A percentile compares a stretch with the other conserved stretches of the same genome.
Conservation (phyloP, 2,329 filamentous ascomycete genomes). For the Hymenoscyphus occultus region DNA sequence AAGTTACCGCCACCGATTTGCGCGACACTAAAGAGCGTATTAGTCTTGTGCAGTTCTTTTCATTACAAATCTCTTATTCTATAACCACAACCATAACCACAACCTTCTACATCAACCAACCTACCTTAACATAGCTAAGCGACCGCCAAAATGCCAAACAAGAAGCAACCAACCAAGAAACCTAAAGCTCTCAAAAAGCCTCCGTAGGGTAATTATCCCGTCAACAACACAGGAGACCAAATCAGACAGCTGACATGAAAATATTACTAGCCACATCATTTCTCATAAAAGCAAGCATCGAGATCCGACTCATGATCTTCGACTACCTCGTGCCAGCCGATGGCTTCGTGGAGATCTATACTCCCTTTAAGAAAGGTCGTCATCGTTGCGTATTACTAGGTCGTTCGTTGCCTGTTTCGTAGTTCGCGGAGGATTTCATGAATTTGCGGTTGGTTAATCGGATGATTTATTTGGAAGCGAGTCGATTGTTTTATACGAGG, state of each 20-base stretch:
- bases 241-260: neutral
- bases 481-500: neutral
- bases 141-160: neutral
- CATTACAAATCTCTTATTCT: no score
- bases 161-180: neutral
- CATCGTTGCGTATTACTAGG: no score
- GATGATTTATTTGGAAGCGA: neutral
- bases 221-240: neutral
- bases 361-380: neutral
- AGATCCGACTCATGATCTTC: neutral
- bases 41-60: no score
- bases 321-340: neutral
- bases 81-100: no score
- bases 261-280: neutral
- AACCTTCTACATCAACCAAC: no score
- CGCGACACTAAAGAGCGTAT: no score
- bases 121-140: neutral
- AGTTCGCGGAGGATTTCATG: neutral
- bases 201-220: neutral
- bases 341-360: neutral
- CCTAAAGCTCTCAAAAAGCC: neutral
- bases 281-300: neutral
- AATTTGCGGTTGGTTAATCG: neutral
- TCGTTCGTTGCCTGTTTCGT: neutral
- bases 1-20: no score